phyloP scores from a whole-genome alignment of 352 stramenopile species.

The Pythium guiyangense region DNA sequence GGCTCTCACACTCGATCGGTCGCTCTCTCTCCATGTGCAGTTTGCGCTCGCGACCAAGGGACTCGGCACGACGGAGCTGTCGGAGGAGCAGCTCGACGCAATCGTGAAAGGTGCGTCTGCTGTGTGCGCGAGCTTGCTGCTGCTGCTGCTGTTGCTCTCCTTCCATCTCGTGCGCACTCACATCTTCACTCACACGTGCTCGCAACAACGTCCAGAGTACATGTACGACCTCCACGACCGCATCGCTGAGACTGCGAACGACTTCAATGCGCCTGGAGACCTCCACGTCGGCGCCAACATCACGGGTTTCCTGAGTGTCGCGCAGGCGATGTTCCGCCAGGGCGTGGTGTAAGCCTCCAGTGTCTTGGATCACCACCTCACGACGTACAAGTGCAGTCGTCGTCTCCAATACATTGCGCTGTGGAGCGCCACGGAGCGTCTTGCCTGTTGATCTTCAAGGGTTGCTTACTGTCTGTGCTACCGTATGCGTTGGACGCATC shows the following conservation, averaged over 20 bases:
- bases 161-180: not conserved
- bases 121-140: no score
- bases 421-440: no score
- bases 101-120: conserved; percentile 56
- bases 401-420: no score
- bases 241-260: conserved; percentile 58
- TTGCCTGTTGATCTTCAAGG: no score
- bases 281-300: conserved; percentile 93
- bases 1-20: no score
- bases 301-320: conserved; percentile 95
- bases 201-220: conserved; percentile 49
- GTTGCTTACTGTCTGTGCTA: no score
- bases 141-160: no score
- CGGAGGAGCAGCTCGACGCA: conserved; percentile 55
- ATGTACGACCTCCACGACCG: conserved; percentile 73
- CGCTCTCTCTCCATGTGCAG: conserved; percentile 9
- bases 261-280: conserved; percentile 76
- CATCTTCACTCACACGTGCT: not conserved
- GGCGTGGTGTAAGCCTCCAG: conserved; percentile 91
- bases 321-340: conserved; percentile 96
- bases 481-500: no score
- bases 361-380: no score
- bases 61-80: conserved; percentile 47
- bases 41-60: conserved; percentile 68
- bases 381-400: no score